Evolutionary conservation across 177 flowering plant species (phyloP).

Genomic region (Tripterygium wilfordii): DNA sequence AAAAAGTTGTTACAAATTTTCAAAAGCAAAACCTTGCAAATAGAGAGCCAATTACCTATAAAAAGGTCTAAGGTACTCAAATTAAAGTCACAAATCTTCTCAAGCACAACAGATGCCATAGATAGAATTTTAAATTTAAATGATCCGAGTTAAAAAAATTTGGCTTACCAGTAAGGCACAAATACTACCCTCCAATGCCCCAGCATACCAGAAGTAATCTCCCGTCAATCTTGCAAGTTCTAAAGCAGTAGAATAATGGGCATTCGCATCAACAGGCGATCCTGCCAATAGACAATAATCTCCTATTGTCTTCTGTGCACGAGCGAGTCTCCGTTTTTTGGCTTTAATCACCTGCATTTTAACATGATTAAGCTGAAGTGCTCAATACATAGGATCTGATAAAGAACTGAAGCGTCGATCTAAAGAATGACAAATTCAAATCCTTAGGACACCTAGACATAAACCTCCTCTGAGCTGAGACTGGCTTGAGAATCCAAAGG

Average conservation of each 20-base stretch:
- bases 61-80: no score
- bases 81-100: no score
- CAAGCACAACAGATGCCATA: no score
- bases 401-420: not conserved
- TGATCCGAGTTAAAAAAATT: not conserved
- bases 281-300: constrained; percentile 98
- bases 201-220: constrained; percentile 97
- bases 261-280: constrained; percentile 99
- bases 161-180: constrained; percentile 86
- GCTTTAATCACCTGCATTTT: constrained; percentile 88
- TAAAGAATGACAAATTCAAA: constrained; percentile 21
- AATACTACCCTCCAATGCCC: constrained; percentile 97
- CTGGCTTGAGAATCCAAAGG: constrained; percentile 99
- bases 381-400: constrained; percentile 2
- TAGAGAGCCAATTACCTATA: no score
- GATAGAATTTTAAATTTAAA: not conserved
- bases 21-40: no score
- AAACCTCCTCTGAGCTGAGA: constrained; percentile 99
- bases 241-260: constrained; percentile 90
- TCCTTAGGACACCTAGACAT: constrained; percentile 77
- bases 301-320: constrained; percentile 98
- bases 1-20: no score
- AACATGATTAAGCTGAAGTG: constrained; percentile 5
- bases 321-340: constrained; percentile 87
- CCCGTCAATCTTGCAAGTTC: constrained; percentile 95